These are phyloP conservation scores for Ogataea dorogensis DNA, from an alignment of 805 yeast genomes.

Conservation along the genomic window DNA sequence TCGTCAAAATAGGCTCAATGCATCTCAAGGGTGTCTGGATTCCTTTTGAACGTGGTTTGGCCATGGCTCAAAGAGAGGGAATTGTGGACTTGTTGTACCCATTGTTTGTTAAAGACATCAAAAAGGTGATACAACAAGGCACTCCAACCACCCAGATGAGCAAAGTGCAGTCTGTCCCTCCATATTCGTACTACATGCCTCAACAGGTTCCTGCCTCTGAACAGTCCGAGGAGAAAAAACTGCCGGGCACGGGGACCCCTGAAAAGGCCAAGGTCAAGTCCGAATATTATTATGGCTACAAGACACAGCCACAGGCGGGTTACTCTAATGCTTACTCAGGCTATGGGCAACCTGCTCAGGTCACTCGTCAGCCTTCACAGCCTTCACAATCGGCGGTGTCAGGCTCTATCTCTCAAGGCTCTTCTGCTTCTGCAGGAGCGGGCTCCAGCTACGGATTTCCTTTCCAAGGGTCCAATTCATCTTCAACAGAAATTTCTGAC, in stretches of 20 bases:
- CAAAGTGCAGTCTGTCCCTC: conserved; percentile 14
- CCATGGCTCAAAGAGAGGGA: conserved; percentile 67
- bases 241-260: not conserved
- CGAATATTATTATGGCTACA: conserved; percentile 11
- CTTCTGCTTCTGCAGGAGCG: not conserved
- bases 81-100: conserved; percentile 59
- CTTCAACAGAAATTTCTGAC: conserved; percentile 1
- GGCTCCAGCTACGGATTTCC: not conserved
- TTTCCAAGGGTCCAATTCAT: not conserved
- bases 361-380: not conserved
- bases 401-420: not conserved
- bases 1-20: conserved; percentile 74
- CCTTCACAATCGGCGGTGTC: conserved; percentile 1
- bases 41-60: conserved; percentile 68
- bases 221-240: conserved; percentile 9
- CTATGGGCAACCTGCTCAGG: conserved; percentile 7
- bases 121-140: conserved; percentile 41
- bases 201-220: conserved; percentile 9
- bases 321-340: conserved; percentile 5
- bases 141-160: conserved; percentile 32
- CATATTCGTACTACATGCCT: conserved; percentile 16
- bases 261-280: conserved; percentile 6
- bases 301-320: conserved; percentile 11
- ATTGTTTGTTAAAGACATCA: conserved; percentile 63
- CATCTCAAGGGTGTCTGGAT: conserved; percentile 76